These are phyloP conservation scores for Ophiostoma himal-ulmi DNA, from an alignment of 2,329 filamentous ascomycete genomes.

Conservation along the genomic window DNA sequence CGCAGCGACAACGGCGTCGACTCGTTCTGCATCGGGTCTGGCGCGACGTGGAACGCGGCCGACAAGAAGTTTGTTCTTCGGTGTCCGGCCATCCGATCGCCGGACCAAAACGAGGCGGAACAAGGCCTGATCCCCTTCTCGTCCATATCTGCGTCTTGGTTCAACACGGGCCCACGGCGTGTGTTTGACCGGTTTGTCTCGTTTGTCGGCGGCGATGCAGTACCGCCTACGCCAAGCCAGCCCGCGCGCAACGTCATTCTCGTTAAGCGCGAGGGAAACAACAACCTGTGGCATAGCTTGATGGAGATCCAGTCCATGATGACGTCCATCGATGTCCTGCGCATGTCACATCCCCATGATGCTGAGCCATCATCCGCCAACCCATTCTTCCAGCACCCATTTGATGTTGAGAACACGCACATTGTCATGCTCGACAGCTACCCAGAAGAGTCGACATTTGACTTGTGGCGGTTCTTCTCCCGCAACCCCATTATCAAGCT, in stretches of 20 bases:
- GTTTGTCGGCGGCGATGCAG: neutral
- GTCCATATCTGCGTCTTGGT: constrained; percentile 20
- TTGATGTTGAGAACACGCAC: constrained; percentile 22
- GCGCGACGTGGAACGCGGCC: constrained; percentile 13
- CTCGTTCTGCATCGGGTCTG: constrained; percentile 22
- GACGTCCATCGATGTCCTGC: constrained; percentile 25
- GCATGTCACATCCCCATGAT: constrained; percentile 14
- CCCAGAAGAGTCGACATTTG: constrained; percentile 34
- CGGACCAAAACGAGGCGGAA: constrained; percentile 17
- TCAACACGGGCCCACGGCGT: constrained; percentile 22
- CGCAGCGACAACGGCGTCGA: constrained; percentile 21
- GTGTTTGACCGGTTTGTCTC: constrained; percentile 19
- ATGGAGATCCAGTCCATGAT: constrained; percentile 27
- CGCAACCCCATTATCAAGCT: constrained; percentile 31
- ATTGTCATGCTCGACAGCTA: constrained; percentile 35
- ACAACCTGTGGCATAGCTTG: constrained; percentile 26
- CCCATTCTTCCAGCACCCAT: constrained; percentile 16
- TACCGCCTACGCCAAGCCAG: neutral
- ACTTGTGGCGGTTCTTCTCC: constrained; percentile 37
- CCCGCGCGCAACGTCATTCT: constrained; percentile 17
- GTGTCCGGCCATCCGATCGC: constrained; percentile 17
- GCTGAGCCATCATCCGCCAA: too few species aligned
- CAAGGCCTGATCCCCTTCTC: constrained; percentile 19
- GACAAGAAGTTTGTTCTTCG: constrained; percentile 15
- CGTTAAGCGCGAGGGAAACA: constrained; percentile 25